Evolutionary conservation across 2,329 filamentous ascomycete species (phyloP), one percentile per base, ranked within the genome.

Genomic region (Penicillium sp.): DNA sequence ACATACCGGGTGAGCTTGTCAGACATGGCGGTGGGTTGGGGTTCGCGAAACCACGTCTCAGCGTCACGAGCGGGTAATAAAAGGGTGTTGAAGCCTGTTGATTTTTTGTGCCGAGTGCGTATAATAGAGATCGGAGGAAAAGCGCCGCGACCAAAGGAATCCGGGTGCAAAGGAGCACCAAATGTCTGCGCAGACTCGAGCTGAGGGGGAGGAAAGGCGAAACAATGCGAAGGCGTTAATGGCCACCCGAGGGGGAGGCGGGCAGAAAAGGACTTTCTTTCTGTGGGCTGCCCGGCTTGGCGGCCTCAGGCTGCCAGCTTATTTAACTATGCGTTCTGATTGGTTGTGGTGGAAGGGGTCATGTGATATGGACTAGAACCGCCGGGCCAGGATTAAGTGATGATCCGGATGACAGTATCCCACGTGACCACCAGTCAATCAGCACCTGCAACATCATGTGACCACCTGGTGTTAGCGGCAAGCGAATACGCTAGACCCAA

Each of bases 1-100:
- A 40, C 86, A 66, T 86, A 96, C 91, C 92, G 90, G 67, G 93
- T 97, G 68, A 97, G 85, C 79, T 89, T 96, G 83, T 96, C 91
- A 73, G 90, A 83, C 91, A 96, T 96, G 70, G 68, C 82, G 77
- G 67, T 65, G 54, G 45, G 49, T 63, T 54, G 49, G 36, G 51
- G 46, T 48, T 62, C 46, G 52, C 55, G 51, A 49, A 62, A 58
- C 53, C 61, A 56, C 32, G 37, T 52, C 46, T 34, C 37, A 30
- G 45, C 55, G 46, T 53, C 36, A 46, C 46, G 52, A 20, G 39
- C 43, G 15, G 42, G 39, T 60, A 59, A 48, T 44, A 57, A 55
- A 26, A 52, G 36, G 43, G 33, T 60, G 29, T 10, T 48, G 48
- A 55, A 47, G 36, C 37, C 37, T 47, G 20, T 42, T 34, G 18